These are phyloP conservation scores for Corinectria fuckeliana DNA, from an alignment of 2,329 filamentous ascomycete genomes.

Conservation along the genomic window DNA sequence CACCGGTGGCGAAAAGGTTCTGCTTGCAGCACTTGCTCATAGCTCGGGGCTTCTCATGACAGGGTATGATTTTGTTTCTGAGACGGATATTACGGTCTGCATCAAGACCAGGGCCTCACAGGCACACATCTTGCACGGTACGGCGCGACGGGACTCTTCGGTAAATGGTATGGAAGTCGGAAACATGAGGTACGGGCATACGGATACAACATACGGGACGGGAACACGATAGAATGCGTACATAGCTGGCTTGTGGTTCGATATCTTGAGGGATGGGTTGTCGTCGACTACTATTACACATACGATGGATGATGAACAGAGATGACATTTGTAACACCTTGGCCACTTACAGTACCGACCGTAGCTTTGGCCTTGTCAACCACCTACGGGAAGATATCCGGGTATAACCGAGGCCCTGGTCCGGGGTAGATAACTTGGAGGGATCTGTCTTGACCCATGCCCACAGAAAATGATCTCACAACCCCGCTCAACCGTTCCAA, in stretches of 20 bases:
- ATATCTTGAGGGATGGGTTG: not conserved
- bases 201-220: not conserved
- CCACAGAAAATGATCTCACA: constrained; percentile 13
- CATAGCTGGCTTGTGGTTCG: constrained; percentile 7
- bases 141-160: not conserved
- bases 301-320: constrained; percentile 16
- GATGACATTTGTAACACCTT: constrained; percentile 3
- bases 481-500: constrained; percentile 1
- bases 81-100: constrained; percentile 4
- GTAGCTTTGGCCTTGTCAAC: not conserved
- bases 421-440: not conserved
- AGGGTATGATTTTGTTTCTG: constrained; percentile 20
- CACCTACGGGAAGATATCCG: not conserved
- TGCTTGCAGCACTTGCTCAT: constrained; percentile 8
- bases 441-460: constrained; percentile 10
- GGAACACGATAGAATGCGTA: constrained; percentile 5
- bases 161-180: constrained; percentile 7
- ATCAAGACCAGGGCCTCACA: constrained; percentile 17
- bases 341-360: not conserved
- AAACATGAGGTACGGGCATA: constrained; percentile 1
- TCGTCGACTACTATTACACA: constrained; percentile 1
- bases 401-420: not conserved
- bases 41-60: constrained; percentile 3
- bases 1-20: not conserved
- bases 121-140: constrained; percentile 10